A percentile compares a stretch with the other conserved stretches of the same genome.
These are phyloP conservation scores for Phytophthora podocarpi DNA, from an alignment of 352 stramenopile species.

Conservation along the genomic window DNA sequence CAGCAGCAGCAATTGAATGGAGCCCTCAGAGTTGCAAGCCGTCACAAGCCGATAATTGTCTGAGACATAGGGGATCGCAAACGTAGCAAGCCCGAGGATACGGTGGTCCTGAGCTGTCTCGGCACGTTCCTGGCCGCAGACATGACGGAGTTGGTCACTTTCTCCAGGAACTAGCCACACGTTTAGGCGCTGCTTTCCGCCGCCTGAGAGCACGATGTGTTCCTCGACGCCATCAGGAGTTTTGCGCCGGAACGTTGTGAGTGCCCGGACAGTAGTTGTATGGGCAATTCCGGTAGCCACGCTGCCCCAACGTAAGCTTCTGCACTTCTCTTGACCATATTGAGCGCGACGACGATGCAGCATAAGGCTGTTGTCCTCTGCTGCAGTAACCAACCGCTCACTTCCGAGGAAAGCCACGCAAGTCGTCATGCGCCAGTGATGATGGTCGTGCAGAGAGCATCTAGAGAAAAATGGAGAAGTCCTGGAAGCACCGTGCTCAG, in stretches of 20 bases:
- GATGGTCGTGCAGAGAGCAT: constrained; percentile 67
- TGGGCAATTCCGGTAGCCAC: constrained; percentile 71
- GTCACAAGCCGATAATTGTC: constrained; percentile 57
- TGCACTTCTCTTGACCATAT: constrained; percentile 1
- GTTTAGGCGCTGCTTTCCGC: constrained; percentile 84
- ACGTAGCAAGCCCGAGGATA: constrained; percentile 76
- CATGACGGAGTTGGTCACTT: constrained; percentile 45
- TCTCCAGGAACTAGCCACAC: constrained; percentile 60
- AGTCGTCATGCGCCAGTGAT: constrained; percentile 79
- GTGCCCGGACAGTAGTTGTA: constrained; percentile 79
- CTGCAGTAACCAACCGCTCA: constrained; percentile 63
- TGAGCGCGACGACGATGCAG: constrained; percentile 46
- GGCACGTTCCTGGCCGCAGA: constrained; percentile 65
- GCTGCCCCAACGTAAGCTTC: constrained; percentile 39
- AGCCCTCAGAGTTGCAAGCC: constrained; percentile 80
- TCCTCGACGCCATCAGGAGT: constrained; percentile 16
- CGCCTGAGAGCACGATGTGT: constrained; percentile 70
- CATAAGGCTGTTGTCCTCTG: constrained; percentile 86
- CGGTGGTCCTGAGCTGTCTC: constrained; percentile 80
- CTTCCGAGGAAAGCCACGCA: constrained; percentile 54
- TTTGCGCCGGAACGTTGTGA: constrained; percentile 52
- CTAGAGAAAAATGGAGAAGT: constrained; percentile 21
- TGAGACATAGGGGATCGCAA: constrained; percentile 32
- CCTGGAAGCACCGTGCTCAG: not conserved
- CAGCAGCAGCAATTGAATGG: constrained; percentile 65